Base-by-base conservation (phyloP, 805 yeast species). In the Metschnikowia dekortorum region DNA sequence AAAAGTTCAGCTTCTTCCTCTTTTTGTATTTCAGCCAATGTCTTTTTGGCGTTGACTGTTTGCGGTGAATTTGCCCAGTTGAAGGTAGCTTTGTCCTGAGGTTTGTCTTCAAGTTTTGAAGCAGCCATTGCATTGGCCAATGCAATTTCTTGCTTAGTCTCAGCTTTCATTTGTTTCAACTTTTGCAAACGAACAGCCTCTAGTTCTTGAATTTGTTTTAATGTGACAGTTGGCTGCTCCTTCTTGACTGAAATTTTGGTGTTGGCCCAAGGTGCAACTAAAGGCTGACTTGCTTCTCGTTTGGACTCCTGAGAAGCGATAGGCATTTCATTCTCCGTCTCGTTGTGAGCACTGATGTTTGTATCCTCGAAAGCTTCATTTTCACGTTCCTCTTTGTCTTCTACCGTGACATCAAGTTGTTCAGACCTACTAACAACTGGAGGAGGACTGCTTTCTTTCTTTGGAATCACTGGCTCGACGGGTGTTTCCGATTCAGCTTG, bases 1-100 rank as follows among this genome's bases (percentile, higher is more conserved):
- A 70, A 68, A 26, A 73, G 73, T 39, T 49, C 55, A 42, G 66
- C 74, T 35, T 71, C 78, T 63, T 82, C 85, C 64, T 83, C 87
- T 51, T 67, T 75, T 60, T 82, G 85, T 53, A 83, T 82, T 49
- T 83, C 87, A 10, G 81, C 82, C 48, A 83, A 69, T 0, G 85
- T 74, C 61, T 78, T 79, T 33, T 67, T 65, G 32, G 80, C 77
- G 11, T 61, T 61, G n/a, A 53, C 44, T 2, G 62, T 53, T 13
- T 59, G 44, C 1, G 64, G 29, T 6, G 63, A 44, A 22, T 61
- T 55, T 9, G 67, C 76, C 82, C 82, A 78, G 39, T 73, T 67
- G n/a, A 76, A 66, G 10, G 77, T 61, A 22, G 54, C 49, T 29
- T 58, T 61, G 22, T 63, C 65, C 13, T 51, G 47, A 6, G 63